These are phyloP conservation scores for Trichoderma sp. DNA, from an alignment of 2,329 filamentous ascomycete genomes.

Conservation along the genomic window DNA sequence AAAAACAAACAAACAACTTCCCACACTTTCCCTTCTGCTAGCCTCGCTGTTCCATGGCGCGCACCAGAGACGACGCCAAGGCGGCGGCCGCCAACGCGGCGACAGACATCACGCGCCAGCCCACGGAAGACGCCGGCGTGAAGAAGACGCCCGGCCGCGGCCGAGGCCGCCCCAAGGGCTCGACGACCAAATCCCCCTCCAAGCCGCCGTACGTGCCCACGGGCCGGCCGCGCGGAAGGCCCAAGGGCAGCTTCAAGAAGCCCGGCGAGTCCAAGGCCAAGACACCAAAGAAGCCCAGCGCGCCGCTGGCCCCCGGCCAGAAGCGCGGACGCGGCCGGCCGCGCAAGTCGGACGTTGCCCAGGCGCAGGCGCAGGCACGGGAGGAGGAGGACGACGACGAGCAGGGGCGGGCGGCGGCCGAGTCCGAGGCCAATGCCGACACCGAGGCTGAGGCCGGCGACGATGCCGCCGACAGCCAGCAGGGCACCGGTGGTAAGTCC, in stretches of 20 bases:
- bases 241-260: conserved; percentile 45
- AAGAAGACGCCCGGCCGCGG: conserved; percentile 46
- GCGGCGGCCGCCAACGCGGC: conserved; percentile 40
- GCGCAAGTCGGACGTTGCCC: conserved; percentile 35
- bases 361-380: conserved; percentile 28
- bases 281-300: conserved; percentile 28
- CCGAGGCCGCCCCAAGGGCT: conserved; percentile 49
- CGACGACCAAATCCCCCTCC: conserved; percentile 39
- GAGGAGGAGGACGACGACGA: not conserved
- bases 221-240: conserved; percentile 53
- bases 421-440: conserved; percentile 29
- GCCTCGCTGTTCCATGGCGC: conserved; percentile 35
- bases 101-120: conserved; percentile 36
- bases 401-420: conserved; percentile 28
- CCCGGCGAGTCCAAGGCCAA: conserved; percentile 6
- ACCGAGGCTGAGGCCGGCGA: conserved; percentile 27
- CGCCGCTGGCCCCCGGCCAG: conserved; percentile 29
- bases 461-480: conserved; percentile 17
- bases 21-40: not conserved
- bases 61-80: conserved; percentile 39
- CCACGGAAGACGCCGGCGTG: conserved; percentile 38
- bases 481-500: conserved; percentile 24
- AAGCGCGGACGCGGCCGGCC: conserved; percentile 38
- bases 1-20: not conserved
- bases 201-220: conserved; percentile 41